phyloP scores from a whole-genome alignment of 2,329 filamentous ascomycete species.

The Emergomyces pasteurianus region DNA sequence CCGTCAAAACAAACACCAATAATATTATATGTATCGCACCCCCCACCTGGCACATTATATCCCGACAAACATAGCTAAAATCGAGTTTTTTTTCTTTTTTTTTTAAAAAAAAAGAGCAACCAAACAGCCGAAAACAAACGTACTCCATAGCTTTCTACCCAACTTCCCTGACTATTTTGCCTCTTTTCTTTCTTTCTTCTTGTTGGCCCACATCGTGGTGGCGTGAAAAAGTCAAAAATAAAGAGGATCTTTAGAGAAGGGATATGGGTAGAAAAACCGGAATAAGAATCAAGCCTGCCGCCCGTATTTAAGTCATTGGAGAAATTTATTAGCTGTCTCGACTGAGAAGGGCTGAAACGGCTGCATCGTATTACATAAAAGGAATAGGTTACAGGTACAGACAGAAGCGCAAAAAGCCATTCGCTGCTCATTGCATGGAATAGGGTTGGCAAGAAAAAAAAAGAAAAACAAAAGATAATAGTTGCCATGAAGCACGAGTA shows the following conservation, averaged over 20 bases:
- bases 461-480: background rate
- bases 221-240: background rate
- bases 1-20: background rate
- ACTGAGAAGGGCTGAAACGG: background rate
- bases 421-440: background rate
- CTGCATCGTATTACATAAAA: background rate
- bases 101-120: background rate
- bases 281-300: background rate
- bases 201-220: background rate
- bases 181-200: too few species aligned
- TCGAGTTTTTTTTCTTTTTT: too few species aligned
- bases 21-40: background rate
- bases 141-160: background rate
- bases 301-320: background rate
- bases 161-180: background rate
- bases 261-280: background rate
- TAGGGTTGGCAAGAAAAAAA: background rate
- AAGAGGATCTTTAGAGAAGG: background rate
- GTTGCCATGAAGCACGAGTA: slow-evolving; percentile 10
- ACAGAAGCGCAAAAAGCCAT: background rate
- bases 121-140: background rate
- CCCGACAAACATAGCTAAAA: slow-evolving; percentile 1
- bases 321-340: background rate
- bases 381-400: background rate
- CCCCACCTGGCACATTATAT: background rate